Conservation (phyloP, 2,329 filamentous ascomycete species). For the Penicillium corylophilum region DNA sequence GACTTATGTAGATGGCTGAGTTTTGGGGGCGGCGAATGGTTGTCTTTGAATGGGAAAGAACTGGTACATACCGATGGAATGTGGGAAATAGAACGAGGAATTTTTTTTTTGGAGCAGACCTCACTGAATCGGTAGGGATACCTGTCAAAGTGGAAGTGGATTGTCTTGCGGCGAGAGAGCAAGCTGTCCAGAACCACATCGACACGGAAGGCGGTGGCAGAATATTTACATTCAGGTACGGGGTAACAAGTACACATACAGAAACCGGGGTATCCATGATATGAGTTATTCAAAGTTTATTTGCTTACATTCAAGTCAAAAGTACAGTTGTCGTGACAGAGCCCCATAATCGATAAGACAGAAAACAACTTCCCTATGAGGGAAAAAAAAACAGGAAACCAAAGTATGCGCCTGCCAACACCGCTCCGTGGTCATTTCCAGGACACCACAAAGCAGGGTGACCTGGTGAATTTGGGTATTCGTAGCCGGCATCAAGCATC, state of each 20-base stretch:
- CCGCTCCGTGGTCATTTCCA: constrained; percentile 32
- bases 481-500: constrained; percentile 11
- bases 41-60: not conserved
- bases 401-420: constrained; percentile 32
- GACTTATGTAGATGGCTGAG: not conserved
- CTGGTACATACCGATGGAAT: not conserved
- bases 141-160: not conserved
- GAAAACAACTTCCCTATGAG: not conserved
- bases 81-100: not conserved
- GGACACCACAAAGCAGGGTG: constrained; percentile 18
- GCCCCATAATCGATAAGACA: not conserved
- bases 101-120: not conserved
- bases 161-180: constrained; percentile 13
- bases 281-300: constrained; percentile 2
- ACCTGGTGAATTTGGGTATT: constrained; percentile 21
- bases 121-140: not conserved
- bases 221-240: constrained; percentile 4
- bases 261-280: not conserved
- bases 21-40: not conserved
- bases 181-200: constrained; percentile 24
- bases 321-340: constrained; percentile 2
- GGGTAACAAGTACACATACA: not conserved
- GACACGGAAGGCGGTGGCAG: constrained; percentile 23
- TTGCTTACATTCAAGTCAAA: constrained; percentile 6
- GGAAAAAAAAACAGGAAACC: constrained; percentile 19